A percentile compares a stretch with the other conserved stretches of the same genome.
phyloP scores from a whole-genome alignment of 371 early-diverging fungal species.

The Mucor sp. region DNA sequence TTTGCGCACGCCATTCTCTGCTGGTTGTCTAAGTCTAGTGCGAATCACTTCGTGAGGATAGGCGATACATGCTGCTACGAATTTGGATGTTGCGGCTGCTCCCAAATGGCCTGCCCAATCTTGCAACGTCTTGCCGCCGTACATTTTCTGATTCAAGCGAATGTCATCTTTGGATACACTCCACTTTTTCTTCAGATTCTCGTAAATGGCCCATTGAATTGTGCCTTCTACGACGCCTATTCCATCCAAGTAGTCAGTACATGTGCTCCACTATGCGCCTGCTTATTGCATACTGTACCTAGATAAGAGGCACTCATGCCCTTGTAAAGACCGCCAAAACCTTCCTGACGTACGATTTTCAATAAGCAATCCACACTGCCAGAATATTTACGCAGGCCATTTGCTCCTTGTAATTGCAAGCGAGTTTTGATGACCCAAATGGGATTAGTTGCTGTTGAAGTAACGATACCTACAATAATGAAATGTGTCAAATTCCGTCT shows the following conservation, averaged over 20 bases:
- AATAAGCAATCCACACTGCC: constrained; percentile 79
- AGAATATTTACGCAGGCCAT: constrained; percentile 56
- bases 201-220: constrained; percentile 95
- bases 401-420: constrained; percentile 81
- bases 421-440: constrained; percentile 97
- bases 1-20: constrained; percentile 61
- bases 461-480: constrained; percentile 52
- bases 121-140: constrained; percentile 40
- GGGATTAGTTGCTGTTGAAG: constrained; percentile 88
- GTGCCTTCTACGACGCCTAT: constrained; percentile 83
- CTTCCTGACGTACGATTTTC: constrained; percentile 79
- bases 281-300: not conserved
- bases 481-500: not conserved
- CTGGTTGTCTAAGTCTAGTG: constrained; percentile 86
- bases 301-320: constrained; percentile 91
- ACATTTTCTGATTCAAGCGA: constrained; percentile 5
- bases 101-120: constrained; percentile 80
- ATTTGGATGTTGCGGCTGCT: constrained; percentile 86
- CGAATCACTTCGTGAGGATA: constrained; percentile 85
- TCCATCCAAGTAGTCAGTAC: not conserved
- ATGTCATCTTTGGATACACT: constrained; percentile 6
- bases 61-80: constrained; percentile 85
- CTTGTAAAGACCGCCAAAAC: constrained; percentile 82
- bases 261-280: not conserved
- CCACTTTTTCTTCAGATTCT: constrained; percentile 75